These are phyloP conservation scores for Aphanomyces invadans DNA, from an alignment of 352 stramenopile genomes.

Conservation along the genomic window DNA sequence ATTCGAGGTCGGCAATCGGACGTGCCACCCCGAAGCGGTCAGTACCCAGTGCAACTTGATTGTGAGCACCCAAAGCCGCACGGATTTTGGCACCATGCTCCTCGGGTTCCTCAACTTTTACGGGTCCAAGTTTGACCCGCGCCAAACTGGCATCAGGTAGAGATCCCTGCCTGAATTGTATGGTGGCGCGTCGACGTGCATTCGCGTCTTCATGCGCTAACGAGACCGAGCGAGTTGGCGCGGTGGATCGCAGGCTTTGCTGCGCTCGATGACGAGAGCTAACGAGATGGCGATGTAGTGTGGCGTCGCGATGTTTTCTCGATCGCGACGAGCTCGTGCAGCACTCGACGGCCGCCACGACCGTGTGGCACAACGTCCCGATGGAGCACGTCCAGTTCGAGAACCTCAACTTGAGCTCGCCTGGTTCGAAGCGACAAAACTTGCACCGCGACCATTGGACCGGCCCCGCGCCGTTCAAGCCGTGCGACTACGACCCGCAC, in stretches of 20 bases:
- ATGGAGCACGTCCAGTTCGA: conserved; percentile 23
- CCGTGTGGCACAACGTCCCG: conserved; percentile 28
- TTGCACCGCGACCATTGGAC: conserved; percentile 6
- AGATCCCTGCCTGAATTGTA: background rate
- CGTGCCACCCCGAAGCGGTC: conserved; percentile 30
- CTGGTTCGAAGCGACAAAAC: conserved; percentile 1
- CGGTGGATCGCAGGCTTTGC: no score
- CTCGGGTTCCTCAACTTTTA: conserved; percentile 98
- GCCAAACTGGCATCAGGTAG: conserved; percentile 79
- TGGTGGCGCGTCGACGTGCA: background rate
- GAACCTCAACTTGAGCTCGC: conserved; percentile 21
- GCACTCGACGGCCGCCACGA: conserved; percentile 42
- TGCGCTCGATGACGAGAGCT: no score
- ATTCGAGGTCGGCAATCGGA: conserved; percentile 36
- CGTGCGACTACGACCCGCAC: conserved; percentile 57
- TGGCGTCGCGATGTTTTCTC: conserved; percentile 71
- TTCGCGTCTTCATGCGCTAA: no score
- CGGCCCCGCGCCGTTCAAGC: background rate
- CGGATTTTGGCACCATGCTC: conserved; percentile 91
- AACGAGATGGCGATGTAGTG: no score
- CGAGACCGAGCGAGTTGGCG: no score
- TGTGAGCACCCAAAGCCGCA: conserved; percentile 47
- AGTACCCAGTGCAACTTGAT: conserved; percentile 40
- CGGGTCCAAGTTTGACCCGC: conserved; percentile 90
- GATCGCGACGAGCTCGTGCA: conserved; percentile 43